Percentiles rank a stretch among this genome's conserved stretches.
Evolutionary conservation across 768 basidiomycete genomes (phyloP).

Genomic region (Xerocomellus amylosporus): DNA sequence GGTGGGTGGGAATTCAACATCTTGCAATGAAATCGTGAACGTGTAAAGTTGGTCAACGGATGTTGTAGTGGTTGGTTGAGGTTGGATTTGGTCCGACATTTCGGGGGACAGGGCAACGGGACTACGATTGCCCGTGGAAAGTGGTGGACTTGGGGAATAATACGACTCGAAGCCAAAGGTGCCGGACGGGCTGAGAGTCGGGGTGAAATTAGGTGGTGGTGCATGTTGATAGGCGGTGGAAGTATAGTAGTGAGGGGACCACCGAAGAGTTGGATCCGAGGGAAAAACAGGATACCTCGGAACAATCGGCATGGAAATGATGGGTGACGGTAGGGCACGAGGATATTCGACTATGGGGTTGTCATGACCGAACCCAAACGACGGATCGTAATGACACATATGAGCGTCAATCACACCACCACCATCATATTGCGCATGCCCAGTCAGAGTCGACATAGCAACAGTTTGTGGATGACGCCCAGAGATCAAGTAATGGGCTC

Average conservation of each 20-base stretch:
- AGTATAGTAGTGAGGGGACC: neutral
- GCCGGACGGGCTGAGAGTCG: neutral
- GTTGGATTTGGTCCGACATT: neutral
- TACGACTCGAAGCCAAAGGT: neutral
- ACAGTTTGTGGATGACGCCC: neutral
- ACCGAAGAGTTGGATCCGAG: neutral
- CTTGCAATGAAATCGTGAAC: slow-evolving; percentile 4
- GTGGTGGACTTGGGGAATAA: neutral
- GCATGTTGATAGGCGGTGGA: neutral
- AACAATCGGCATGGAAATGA: slow-evolving; percentile 3
- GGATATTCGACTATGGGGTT: neutral
- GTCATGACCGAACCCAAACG: neutral
- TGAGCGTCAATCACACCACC: slow-evolving; percentile 4
- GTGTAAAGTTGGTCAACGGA: neutral
- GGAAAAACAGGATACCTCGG: neutral
- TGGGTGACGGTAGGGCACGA: neutral
- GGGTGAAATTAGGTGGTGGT: neutral
- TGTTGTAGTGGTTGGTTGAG: neutral
- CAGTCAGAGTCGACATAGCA: slow-evolving; percentile 1
- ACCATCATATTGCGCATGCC: neutral
- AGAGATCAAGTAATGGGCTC: neutral
- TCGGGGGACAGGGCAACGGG: neutral
- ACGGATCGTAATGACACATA: neutral
- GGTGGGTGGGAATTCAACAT: slow-evolving; percentile 6
- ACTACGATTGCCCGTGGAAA: neutral